Percentiles rank a stretch among this genome's conserved stretches.
These are phyloP conservation scores for Hypocreales sp. DNA, from an alignment of 2,329 filamentous ascomycete genomes.

Conservation along the genomic window DNA sequence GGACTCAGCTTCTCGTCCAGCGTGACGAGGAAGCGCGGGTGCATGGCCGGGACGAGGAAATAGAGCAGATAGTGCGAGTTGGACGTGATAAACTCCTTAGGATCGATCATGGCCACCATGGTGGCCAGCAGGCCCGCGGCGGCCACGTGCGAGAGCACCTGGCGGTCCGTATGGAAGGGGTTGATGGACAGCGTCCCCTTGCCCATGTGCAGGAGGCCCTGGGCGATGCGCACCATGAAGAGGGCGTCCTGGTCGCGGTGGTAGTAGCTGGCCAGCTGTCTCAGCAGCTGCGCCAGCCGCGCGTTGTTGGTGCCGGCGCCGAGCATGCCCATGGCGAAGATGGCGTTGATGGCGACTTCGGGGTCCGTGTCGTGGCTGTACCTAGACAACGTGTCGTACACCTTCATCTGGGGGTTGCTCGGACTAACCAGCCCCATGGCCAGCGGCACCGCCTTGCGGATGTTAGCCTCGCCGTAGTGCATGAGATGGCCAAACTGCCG, in stretches of 20 bases:
- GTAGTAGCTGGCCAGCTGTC: constrained; percentile 95
- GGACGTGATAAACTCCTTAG: constrained; percentile 63
- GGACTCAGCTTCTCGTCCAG: constrained; percentile 91
- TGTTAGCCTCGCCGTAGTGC: constrained; percentile 97
- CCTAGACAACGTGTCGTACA: constrained; percentile 92
- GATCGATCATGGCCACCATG: constrained; percentile 84
- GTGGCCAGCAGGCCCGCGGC: constrained; percentile 82
- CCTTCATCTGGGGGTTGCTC: constrained; percentile 99
- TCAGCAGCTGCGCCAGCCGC: constrained; percentile 79
- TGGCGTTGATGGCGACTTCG: constrained; percentile 94
- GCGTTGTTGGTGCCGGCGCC: constrained; percentile 98
- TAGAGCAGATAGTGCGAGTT: constrained; percentile 85
- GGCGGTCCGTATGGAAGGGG: constrained; percentile 98
- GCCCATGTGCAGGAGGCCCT: constrained; percentile 96
- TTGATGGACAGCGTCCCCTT: constrained; percentile 93
- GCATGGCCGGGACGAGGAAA: constrained; percentile 92
- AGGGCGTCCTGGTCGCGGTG: constrained; percentile 90
- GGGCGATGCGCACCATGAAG: constrained; percentile 98
- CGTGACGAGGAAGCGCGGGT: constrained; percentile 90
- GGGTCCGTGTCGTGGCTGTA: constrained; percentile 99
- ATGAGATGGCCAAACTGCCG: constrained; percentile 96
- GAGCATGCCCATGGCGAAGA: constrained; percentile 96
- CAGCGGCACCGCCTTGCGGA: constrained; percentile 85
- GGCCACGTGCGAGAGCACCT: constrained; percentile 83
- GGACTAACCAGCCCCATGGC: constrained; percentile 95